Evolutionary conservation across 148 eudicot genomes (phyloP), one percentile per base, ranked within the genome.

Genomic region (Chenopodium album): DNA sequence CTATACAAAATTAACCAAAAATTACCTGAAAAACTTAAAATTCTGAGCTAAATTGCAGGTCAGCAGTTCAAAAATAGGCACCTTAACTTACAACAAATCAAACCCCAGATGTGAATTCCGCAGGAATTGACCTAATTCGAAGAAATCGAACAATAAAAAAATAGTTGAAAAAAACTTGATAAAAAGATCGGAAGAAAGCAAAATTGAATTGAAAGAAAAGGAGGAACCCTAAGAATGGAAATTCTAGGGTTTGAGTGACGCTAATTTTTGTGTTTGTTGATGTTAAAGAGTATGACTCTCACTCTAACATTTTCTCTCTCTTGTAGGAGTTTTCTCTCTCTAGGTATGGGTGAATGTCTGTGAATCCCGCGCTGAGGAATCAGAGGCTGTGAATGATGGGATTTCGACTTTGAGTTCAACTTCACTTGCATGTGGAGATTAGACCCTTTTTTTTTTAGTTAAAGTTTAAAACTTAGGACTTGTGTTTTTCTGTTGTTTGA

Each of bases 11-110:
- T 3, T 12, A 14, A 65, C 2, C 3, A 78, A 50, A 31, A 6
- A 22, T 13, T 69, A 84, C 86, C 84, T 84, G 22, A 20, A 63
- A 29, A 76, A 12, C 3, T 47, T 59, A 5, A 80, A 76, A 23
- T 0, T 9, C n/a, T 0, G 29, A 14, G 34, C 62, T 56, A 16
- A 56, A 56, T 56, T 56, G 62, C 62, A 52, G 3, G 73, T 62
- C 26, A 72, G 66, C 22, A 77, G 76, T 22, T 8, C 29, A 64
- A 19, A 71, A 80, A 41, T 8, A 48, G 14, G 60, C 28, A 13
- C 2, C 6, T 50, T 6, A 3, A 73, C 37, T 4, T 3, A 74
- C 65, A 41, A 64, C 5, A 12, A 80, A 9, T 7, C 12, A 54
- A 79, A 79, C 79, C 79, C 79, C 63, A 76, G 28, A 2, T 34